Percentiles rank a stretch among this genome's conserved stretches.
phyloP scores from a whole-genome alignment of 768 basidiomycete genomes.

The Leucosporidium scottii region DNA sequence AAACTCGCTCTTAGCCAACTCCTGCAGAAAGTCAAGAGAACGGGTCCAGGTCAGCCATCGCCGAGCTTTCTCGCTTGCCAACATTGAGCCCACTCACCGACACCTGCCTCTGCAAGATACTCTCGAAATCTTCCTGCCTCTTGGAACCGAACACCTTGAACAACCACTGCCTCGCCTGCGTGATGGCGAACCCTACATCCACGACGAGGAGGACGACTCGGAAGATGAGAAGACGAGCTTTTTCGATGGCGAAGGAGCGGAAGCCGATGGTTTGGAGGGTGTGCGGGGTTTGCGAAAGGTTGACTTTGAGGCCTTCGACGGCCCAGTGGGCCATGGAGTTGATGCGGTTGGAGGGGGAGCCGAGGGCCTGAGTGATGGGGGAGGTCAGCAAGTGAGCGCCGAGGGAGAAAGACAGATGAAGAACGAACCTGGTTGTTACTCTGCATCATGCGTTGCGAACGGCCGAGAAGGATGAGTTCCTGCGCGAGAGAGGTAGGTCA shows the following conservation, averaged over 20 bases:
- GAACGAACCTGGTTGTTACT: slow-evolving; percentile 40
- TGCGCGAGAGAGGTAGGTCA: slow-evolving; percentile 38
- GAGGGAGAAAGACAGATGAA: neutral
- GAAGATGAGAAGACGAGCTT: slow-evolving; percentile 55
- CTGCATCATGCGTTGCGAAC: slow-evolving; percentile 48
- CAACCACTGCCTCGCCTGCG: slow-evolving; percentile 52
- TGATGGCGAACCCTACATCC: slow-evolving; percentile 66
- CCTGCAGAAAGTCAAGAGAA: too few relatives aligned
- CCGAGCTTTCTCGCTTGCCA: too few relatives aligned
- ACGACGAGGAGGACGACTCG: slow-evolving; percentile 57
- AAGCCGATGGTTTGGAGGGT: slow-evolving; percentile 37
- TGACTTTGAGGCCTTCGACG: slow-evolving; percentile 15
- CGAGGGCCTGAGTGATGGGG: slow-evolving; percentile 64
- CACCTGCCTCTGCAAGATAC: slow-evolving; percentile 69
- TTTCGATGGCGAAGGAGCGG: slow-evolving; percentile 40
- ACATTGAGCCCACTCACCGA: slow-evolving; percentile 41
- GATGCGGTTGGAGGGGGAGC: slow-evolving; percentile 81
- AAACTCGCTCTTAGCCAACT: slow-evolving; percentile 67
- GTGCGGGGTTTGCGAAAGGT: slow-evolving; percentile 48
- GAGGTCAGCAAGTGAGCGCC: neutral
- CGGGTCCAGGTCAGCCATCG: too few relatives aligned
- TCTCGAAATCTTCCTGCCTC: slow-evolving; percentile 60
- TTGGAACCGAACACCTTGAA: slow-evolving; percentile 37
- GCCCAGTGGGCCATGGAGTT: slow-evolving; percentile 83
- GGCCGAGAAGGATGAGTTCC: slow-evolving; percentile 41